A percentile compares a stretch with the other conserved stretches of the same genome.
Evolutionary conservation across 1,284 basidiomycete species (phyloP).

Genomic region (Athelia psychrophila): DNA sequence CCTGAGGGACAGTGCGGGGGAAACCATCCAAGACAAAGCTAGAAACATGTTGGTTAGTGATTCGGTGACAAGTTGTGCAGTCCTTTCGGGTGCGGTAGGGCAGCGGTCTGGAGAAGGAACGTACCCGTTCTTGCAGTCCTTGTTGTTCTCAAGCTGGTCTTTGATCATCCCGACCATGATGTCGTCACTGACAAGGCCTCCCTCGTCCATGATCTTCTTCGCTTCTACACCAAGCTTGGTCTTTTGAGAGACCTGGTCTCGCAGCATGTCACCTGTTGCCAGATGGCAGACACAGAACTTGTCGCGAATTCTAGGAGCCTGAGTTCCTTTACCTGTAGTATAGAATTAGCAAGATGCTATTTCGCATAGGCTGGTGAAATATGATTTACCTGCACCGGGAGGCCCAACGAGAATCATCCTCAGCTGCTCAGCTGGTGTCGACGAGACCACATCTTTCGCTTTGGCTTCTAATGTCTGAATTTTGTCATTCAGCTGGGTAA

Average conservation of each 20-base stretch:
- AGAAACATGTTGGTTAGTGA: background rate
- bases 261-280: conserved; percentile 97
- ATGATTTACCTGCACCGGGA: conserved; percentile 84
- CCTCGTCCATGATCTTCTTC: conserved; percentile 98
- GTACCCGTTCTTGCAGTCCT: conserved; percentile 91
- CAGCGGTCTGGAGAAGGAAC: conserved; percentile 28
- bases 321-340: conserved; percentile 89
- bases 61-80: conserved; percentile 4
- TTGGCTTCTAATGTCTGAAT: conserved; percentile 70
- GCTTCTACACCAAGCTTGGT: conserved; percentile 89
- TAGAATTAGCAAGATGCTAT: conserved; percentile 3
- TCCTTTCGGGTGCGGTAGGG: conserved; percentile 3
- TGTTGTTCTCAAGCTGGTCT: conserved; percentile 93
- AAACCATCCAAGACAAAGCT: conserved; percentile 99
- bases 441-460: conserved; percentile 46
- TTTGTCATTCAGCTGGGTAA: conserved; percentile 79
- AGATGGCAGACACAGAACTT: conserved; percentile 97
- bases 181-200: conserved; percentile 92
- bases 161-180: conserved; percentile 99
- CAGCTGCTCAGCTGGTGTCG: conserved; percentile 76
- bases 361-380: background rate
- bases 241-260: conserved; percentile 88
- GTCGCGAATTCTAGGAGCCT: conserved; percentile 91
- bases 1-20: conserved; percentile 97
- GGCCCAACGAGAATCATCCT: conserved; percentile 94